Evolutionary conservation across 768 basidiomycete genomes (phyloP).

Genomic region (Mycena capillaripes): DNA sequence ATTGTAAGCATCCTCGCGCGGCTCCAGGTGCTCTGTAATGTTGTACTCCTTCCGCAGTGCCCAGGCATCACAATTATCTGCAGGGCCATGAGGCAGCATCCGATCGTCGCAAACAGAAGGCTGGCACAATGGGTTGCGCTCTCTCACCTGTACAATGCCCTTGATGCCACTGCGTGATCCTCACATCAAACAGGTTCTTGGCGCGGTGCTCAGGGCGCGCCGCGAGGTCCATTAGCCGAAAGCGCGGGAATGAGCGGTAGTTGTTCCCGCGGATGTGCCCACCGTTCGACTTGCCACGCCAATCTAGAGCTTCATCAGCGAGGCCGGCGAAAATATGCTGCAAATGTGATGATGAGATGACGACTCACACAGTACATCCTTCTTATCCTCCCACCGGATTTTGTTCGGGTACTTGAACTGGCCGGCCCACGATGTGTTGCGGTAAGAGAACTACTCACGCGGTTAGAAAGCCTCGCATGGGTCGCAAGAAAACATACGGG

Average conservation of each 20-base stretch:
- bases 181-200: constrained; percentile 27
- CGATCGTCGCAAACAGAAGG: too few species aligned
- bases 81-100: too few species aligned
- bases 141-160: constrained; percentile 32
- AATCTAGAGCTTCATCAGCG: too few species aligned
- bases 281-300: constrained; percentile 38
- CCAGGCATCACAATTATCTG: not conserved
- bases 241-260: constrained; percentile 33
- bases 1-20: constrained; percentile 14
- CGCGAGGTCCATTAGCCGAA: constrained; percentile 32
- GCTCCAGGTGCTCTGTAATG: not conserved
- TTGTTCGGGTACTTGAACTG: constrained; percentile 30
- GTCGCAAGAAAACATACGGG: too few species aligned
- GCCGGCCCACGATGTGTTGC: constrained; percentile 36
- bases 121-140: too few species aligned
- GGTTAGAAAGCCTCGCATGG: too few species aligned
- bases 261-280: constrained; percentile 32
- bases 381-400: constrained; percentile 28
- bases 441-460: constrained; percentile 39
- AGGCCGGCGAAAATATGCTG: too few species aligned
- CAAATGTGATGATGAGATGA: not conserved
- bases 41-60: constrained; percentile 2
- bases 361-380: constrained; percentile 24
- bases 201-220: not conserved
- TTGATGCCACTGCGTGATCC: constrained; percentile 31